These are phyloP conservation scores for Salvia rosmarinus DNA, from an alignment of 257 asterid species.

Conservation along the genomic window DNA sequence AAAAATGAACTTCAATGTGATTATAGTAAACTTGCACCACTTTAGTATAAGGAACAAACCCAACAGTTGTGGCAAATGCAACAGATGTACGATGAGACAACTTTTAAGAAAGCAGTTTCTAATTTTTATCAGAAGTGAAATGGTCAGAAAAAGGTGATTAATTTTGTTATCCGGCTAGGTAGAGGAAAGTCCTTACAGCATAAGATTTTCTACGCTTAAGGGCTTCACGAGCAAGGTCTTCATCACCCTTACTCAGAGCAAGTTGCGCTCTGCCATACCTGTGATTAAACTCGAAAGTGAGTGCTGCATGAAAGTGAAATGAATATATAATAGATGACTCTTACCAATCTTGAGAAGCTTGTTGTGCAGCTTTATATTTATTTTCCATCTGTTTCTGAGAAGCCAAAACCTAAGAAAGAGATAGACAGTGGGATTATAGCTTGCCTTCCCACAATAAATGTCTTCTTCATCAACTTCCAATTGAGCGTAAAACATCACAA, in stretches of 20 bases:
- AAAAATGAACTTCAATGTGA: not conserved
- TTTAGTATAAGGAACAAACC: conserved; percentile 16
- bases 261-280: conserved; percentile 98
- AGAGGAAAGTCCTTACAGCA: conserved; percentile 57
- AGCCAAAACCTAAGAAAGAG: conserved; percentile 76
- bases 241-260: conserved; percentile 94
- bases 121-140: conserved; percentile 23
- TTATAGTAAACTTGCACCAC: conserved; percentile 16
- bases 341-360: conserved; percentile 96
- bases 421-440: conserved; percentile 15
- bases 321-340: conserved; percentile 27
- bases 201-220: conserved; percentile 90
- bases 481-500: not conserved
- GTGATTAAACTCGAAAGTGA: conserved; percentile 40
- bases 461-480: conserved; percentile 13
- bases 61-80: conserved; percentile 20
- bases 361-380: conserved; percentile 82
- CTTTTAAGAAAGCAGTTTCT: conserved; percentile 1
- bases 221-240: conserved; percentile 99
- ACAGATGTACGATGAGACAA: conserved; percentile 18
- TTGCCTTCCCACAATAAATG: conserved; percentile 23
- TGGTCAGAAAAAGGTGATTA: conserved; percentile 10
- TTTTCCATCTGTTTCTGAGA: conserved; percentile 95
- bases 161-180: conserved; percentile 1
- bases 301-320: conserved; percentile 30